phyloP scores from a whole-genome alignment of 2,329 filamentous ascomycete species.

The Ceratocystis ficicola region DNA sequence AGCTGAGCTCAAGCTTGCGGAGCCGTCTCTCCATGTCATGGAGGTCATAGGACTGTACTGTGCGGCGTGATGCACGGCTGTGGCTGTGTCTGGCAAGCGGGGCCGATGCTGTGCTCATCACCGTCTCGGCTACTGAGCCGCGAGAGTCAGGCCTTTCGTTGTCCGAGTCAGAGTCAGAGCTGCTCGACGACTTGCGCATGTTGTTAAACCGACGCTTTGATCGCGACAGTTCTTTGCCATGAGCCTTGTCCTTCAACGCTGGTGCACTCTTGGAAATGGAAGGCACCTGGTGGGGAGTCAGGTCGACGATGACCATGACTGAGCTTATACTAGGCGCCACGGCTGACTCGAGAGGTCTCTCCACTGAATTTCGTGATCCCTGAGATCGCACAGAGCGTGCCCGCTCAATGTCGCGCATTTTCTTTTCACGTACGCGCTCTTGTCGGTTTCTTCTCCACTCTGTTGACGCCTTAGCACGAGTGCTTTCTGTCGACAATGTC shows the following conservation, averaged over 20 bases:
- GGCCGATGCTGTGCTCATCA: background rate
- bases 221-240: background rate
- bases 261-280: background rate
- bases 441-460: conserved; percentile 21
- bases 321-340: conserved; percentile 27
- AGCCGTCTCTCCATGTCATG: conserved; percentile 39
- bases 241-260: background rate
- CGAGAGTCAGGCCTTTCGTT: conserved; percentile 3
- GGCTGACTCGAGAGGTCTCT: background rate
- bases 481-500: background rate
- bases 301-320: conserved; percentile 33
- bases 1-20: conserved; percentile 34
- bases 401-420: conserved; percentile 33
- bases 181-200: background rate
- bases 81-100: conserved; percentile 22
- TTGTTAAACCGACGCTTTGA: background rate
- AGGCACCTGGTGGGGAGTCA: conserved; percentile 28
- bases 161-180: background rate
- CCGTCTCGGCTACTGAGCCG: conserved; percentile 12
- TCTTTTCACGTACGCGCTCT: conserved; percentile 33
- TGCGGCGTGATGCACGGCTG: conserved; percentile 14
- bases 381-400: conserved; percentile 26
- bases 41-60: conserved; percentile 28
- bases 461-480: conserved; percentile 7
- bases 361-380: conserved; percentile 10